Base-by-base conservation (phyloP, 2,329 filamentous ascomycete genomes). In the Cordyceps fumosorosea region DNA sequence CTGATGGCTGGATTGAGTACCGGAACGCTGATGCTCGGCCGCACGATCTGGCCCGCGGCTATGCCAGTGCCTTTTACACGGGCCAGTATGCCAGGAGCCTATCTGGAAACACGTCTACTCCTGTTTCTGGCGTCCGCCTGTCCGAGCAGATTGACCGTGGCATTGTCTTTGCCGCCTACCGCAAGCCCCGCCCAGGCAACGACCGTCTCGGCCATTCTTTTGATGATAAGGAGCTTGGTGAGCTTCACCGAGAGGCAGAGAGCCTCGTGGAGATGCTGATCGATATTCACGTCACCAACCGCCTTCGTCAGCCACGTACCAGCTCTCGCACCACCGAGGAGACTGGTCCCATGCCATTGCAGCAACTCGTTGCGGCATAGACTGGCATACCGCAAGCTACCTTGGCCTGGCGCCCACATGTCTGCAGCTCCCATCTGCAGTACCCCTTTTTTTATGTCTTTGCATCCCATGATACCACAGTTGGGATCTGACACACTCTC, bases 101-200 rank as follows among this genome's bases (percentile, higher is more conserved):
- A 12, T 72, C 71, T 6, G 65, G 66, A 48, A 66, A 67, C 37
- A 65, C 64, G 29, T 68, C 66, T 56, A 68, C 63, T 51, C 71
- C 69, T 16, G 67, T 69, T 16, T 70, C 69, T 11, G 67, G 65
- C 59, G 65, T 62, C 40, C 67, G 59, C 40, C 59, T 64, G 42
- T 69, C 63, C 59, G 66, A 63, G 67, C 67, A 64, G 62, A 74
- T 76, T 57, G 78, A 83, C 65, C 76, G 80, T 37, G 82, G 82
- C 52, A 80, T 85, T 62, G 78, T 84, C 5, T 85, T 85, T 60
- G 82, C 81, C 0, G 82, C 81, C 0, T 84, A 84, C 65, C 76
- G 81, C 24, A 79, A 80, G 64, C 79, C 80, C 18, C 72, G 74
- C 48, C 69, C 68, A 8, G 76, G 76, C 26, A 74, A 74, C 18